phyloP scores from a whole-genome alignment of 2,329 filamentous ascomycete species.

The Whalleya microplaca region DNA sequence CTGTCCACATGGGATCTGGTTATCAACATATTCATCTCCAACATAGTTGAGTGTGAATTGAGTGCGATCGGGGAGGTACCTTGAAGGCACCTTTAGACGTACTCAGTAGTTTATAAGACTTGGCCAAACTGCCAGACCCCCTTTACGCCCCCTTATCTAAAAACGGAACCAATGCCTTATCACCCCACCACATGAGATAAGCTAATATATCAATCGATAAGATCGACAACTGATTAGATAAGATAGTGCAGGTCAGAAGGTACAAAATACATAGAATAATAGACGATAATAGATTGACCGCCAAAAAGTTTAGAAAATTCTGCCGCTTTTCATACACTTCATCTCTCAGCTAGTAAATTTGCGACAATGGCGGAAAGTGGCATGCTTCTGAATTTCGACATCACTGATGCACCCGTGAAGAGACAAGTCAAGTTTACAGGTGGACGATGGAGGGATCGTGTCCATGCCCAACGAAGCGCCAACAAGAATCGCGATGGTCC shows the following conservation, averaged over 20 bases:
- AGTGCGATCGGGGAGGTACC: too few relatives aligned
- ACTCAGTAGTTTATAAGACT: too few relatives aligned
- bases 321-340: conserved; percentile 21
- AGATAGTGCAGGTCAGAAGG: neutral
- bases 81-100: too few relatives aligned
- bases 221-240: neutral
- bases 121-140: too few relatives aligned
- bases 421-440: conserved; percentile 74
- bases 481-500: conserved; percentile 38
- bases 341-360: neutral
- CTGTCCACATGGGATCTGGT: too few relatives aligned
- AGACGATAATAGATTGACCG: conserved; percentile 28
- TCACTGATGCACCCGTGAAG: conserved; percentile 69
- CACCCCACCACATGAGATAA: neutral
- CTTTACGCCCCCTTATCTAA: too few relatives aligned
- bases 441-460: conserved; percentile 89
- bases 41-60: too few relatives aligned
- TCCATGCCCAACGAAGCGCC: conserved; percentile 72
- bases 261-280: too few relatives aligned
- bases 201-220: neutral
- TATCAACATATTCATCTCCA: too few relatives aligned
- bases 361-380: conserved; percentile 85
- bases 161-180: too few relatives aligned
- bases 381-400: conserved; percentile 89
- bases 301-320: conserved; percentile 37